These are phyloP conservation scores for Canavalia gladiata DNA, from an alignment of 306 rosid genomes.

Conservation along the genomic window DNA sequence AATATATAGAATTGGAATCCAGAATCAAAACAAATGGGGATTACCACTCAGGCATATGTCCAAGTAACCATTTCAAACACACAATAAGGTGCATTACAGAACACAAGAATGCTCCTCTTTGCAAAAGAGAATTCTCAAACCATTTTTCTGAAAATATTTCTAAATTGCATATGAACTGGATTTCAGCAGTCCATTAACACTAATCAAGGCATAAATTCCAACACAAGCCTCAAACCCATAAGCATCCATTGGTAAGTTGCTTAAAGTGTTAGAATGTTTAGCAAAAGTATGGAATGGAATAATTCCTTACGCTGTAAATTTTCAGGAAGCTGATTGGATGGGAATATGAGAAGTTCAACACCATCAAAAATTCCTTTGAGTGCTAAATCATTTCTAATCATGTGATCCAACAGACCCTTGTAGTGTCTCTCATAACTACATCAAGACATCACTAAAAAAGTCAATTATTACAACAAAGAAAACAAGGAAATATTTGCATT, in stretches of 20 bases:
- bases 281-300: constrained; percentile 36
- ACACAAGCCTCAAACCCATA: constrained; percentile 27
- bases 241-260: constrained; percentile 7
- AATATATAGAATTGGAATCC: constrained; percentile 35
- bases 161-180: constrained; percentile 43
- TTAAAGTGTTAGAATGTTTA: constrained; percentile 25
- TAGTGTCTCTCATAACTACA: constrained; percentile 86
- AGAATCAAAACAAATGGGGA: constrained; percentile 32
- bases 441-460: constrained; percentile 37
- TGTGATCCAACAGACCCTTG: constrained; percentile 74
- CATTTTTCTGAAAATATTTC: constrained; percentile 6
- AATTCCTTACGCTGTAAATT: constrained; percentile 85
- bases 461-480: constrained; percentile 10
- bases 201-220: constrained; percentile 41
- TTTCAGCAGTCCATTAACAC: constrained; percentile 34
- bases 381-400: constrained; percentile 88
- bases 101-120: constrained; percentile 33
- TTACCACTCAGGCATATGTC: constrained; percentile 20
- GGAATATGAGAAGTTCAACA: constrained; percentile 88
- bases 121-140: constrained; percentile 21
- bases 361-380: constrained; percentile 82
- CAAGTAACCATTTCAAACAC: neutral
- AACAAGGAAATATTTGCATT: constrained; percentile 34
- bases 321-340: constrained; percentile 95
- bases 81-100: neutral